Base-by-base conservation (phyloP, 1,284 basidiomycete genomes). In the Phellinidium pouzarii region DNA sequence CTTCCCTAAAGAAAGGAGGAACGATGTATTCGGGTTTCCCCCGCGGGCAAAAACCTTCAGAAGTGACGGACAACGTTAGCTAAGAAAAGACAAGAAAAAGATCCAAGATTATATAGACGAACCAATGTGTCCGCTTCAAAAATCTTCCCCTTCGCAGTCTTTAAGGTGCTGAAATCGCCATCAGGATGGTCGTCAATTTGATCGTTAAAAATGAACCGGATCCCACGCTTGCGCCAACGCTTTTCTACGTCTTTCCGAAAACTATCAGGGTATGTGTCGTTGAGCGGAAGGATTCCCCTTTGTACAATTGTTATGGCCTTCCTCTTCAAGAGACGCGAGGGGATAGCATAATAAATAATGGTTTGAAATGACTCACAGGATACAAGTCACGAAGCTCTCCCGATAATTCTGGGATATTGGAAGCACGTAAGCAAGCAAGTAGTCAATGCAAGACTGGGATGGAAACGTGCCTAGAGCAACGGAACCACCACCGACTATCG, bases 221-320 rank as follows among this genome's bases (percentile, higher is more conserved):
- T 66, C 3, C 74, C 77, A 2, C 73, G 69, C 2, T 65, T 64
- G 8, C 60, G 61, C 1, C 80, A 60, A 31, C 72, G 70, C 2
- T 66, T 64, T 42, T 70, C 73, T 2, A 80, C 61, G 19, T 66
- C 68, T n/a, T 69, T 70, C 41, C 85, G 76, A 65, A 76, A 78
- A 55, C 74, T 76, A 20, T 71, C 64, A 0, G 82, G 76, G 60
- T 87, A 88, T 0, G 72, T 62, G 0, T 66, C 59, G 60, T 84
- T 87, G 45, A 87, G 67, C 7, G 86, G 74, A 17, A 68, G 64
- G 0, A 60, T 56, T 22, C 71, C 69, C 26, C 73, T 71, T 19
- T 88, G 84, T 1, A 84, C 75, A 45, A 88, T 73, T 3, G 83
- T 86, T 14, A 87, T 73, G 54, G 75, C 73, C 65, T 79, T 84